These are phyloP conservation scores for Magnusiomyces tetraspermus DNA, from an alignment of 1,139 yeast genomes.

Conservation along the genomic window DNA sequence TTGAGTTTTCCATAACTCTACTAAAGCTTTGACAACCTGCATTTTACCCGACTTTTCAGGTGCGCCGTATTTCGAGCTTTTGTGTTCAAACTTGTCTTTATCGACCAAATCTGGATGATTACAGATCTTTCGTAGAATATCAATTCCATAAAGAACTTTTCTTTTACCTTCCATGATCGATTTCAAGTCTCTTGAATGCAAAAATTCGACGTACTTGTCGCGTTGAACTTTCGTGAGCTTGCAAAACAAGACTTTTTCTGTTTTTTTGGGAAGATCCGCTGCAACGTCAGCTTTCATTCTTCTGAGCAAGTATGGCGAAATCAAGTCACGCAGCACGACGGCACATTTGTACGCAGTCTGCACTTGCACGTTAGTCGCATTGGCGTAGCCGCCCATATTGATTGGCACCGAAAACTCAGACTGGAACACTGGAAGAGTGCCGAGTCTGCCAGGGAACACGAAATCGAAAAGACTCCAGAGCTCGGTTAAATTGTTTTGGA, in stretches of 20 bases:
- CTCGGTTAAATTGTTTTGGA: constrained; percentile 84
- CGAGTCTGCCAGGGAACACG: constrained; percentile 86
- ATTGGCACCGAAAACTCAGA: constrained; percentile 88
- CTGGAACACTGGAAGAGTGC: constrained; percentile 91
- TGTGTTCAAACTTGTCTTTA: constrained; percentile 39
- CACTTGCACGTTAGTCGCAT: constrained; percentile 91
- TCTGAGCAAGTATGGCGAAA: constrained; percentile 79
- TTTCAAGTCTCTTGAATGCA: constrained; percentile 64
- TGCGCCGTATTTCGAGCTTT: constrained; percentile 50
- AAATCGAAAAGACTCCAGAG: constrained; percentile 94
- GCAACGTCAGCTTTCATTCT: constrained; percentile 95
- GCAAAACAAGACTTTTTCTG: constrained; percentile 89
- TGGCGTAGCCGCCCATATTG: constrained; percentile 96
- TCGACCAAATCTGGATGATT: constrained; percentile 89
- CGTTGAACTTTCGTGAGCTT: constrained; percentile 70
- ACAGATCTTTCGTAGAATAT: constrained; percentile 79
- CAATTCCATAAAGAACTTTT: constrained; percentile 83
- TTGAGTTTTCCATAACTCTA: constrained; percentile 68
- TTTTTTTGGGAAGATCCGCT: constrained; percentile 83
- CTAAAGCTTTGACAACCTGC: constrained; percentile 71
- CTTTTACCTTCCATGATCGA: constrained; percentile 69
- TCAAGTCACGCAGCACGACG: constrained; percentile 74
- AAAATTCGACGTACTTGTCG: constrained; percentile 59
- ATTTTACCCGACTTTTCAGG: constrained; percentile 76
- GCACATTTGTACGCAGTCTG: constrained; percentile 97